Conservation (phyloP, 441 rosid genomes). For the Erysimum pusillum region DNA sequence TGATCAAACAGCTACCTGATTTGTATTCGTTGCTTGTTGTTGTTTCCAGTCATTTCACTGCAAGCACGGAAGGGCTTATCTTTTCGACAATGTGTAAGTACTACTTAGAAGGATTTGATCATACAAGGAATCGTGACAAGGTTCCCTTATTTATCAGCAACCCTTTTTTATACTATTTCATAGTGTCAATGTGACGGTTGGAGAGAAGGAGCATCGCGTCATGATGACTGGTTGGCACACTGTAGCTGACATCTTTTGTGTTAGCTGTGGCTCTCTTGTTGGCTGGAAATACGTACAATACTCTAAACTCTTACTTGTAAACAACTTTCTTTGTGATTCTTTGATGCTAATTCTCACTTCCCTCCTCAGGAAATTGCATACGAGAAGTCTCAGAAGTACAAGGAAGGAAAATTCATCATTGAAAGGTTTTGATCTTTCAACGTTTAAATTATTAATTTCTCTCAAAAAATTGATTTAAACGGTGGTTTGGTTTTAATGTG, state of each 20-base stretch:
- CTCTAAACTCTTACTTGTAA: conserved; percentile 10
- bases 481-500: conserved; percentile 11
- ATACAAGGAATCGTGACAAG: conserved; percentile 1
- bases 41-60: conserved; percentile 75
- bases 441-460: not conserved
- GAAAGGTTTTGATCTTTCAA: conserved; percentile 60
- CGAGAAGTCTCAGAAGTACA: conserved; percentile 73
- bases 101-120: conserved; percentile 26
- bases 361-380: conserved; percentile 66
- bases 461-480: not conserved
- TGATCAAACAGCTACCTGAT: conserved; percentile 31
- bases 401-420: conserved; percentile 85
- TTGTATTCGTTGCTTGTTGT: conserved; percentile 31
- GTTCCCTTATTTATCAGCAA: conserved; percentile 9
- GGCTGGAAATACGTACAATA: conserved; percentile 91
- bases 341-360: conserved; percentile 13
- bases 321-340: conserved; percentile 9
- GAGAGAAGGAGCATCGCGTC: conserved; percentile 70
- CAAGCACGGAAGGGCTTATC: conserved; percentile 83
- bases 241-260: conserved; percentile 86
- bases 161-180: not conserved
- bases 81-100: conserved; percentile 79
- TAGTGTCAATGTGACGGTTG: conserved; percentile 74
- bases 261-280: conserved; percentile 80
- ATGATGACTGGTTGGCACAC: conserved; percentile 90